Base-by-base conservation (phyloP, 345 rosid genomes). In the Reutealis trisperma region DNA sequence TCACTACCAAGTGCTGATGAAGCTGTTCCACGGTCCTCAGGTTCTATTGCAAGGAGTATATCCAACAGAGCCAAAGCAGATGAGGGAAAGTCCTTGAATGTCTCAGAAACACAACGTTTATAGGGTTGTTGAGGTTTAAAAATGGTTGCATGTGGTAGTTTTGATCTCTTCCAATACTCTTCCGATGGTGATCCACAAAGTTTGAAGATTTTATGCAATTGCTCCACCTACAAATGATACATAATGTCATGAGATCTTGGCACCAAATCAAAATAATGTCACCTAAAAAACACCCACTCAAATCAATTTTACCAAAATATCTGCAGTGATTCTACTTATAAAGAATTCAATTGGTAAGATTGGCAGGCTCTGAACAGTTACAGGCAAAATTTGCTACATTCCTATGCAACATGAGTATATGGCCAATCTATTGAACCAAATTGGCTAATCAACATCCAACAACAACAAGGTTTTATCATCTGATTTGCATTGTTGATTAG, bases 151-250 rank as follows among this genome's bases (percentile, higher is more conserved):
- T 90, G 89, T 47, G 91, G 86, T 77, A 90, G 64, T 74, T 85
- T 88, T 18, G 91, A 88, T 76, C 69, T 85, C 79, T 84, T 87
- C 94, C 94, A 90, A 77, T 89, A 90, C 71, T 84, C 94, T 70
- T 89, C 92, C 47, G 90, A 86, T 72, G 94, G 94, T 75, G 94
- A 90, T 16, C 94, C 94, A 77, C 94, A 90, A 6, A 90, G 90
- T 78, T 90, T 90, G 74, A 90, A 90, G 74, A 90, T 87, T 83
- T 90, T 90, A 59, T 90, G 94, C 45, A 90, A 81, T 73, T 90
- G 94, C 71, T 90, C 94, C 22, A 90, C 94, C 91, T 88, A 62
- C 18, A 70, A 62, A 67, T 54, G 37, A 77, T 30, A 59, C 41
- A 64, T 63, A 22, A 34, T 47, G 6, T 42, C 44, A 44, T n/a